phyloP scores from a whole-genome alignment of 208 protist species.

The Crithidia brevicula region DNA sequence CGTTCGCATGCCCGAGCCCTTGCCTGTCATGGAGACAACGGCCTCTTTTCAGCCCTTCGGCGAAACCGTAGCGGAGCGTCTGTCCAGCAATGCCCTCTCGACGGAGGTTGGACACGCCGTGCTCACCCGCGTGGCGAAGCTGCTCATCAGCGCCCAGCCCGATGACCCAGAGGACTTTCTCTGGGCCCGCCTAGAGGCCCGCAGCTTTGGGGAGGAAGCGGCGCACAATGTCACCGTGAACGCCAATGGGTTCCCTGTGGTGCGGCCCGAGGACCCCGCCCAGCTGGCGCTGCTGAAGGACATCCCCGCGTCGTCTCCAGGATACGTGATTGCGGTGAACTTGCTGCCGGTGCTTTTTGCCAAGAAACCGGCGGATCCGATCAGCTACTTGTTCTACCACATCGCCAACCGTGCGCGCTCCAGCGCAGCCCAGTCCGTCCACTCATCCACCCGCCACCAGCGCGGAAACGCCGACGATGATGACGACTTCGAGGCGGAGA shows the following conservation, averaged over 20 bases:
- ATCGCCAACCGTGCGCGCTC: slow-evolving; percentile 40
- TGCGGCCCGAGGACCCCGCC: slow-evolving; percentile 48
- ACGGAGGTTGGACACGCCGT: slow-evolving; percentile 32
- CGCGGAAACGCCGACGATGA: slow-evolving; percentile 25
- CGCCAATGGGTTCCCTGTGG: slow-evolving; percentile 28
- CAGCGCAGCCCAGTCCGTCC: slow-evolving; percentile 40
- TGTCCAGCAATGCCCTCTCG: slow-evolving; percentile 41
- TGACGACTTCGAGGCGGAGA: slow-evolving; percentile 36
- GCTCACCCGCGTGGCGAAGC: slow-evolving; percentile 37
- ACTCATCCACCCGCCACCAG: slow-evolving; percentile 38
- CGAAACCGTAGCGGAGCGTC: slow-evolving; percentile 59
- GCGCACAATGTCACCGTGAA: slow-evolving; percentile 28
- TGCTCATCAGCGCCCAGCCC: slow-evolving; percentile 53
- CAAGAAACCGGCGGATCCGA: slow-evolving; percentile 63
- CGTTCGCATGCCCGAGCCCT: neutral
- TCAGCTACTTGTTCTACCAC: slow-evolving; percentile 74
- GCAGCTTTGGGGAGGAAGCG: slow-evolving; percentile 48
- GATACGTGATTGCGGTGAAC: slow-evolving; percentile 46
- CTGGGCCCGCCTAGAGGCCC: slow-evolving; percentile 53
- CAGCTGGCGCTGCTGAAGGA: slow-evolving; percentile 54
- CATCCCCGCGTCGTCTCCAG: slow-evolving; percentile 43
- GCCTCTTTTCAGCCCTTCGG: neutral
- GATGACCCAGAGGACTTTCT: slow-evolving; percentile 68
- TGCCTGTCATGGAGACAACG: neutral
- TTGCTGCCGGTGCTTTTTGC: slow-evolving; percentile 60